phyloP scores from a whole-genome alignment of 306 rosid species.

The Inga leiocalycina region DNA sequence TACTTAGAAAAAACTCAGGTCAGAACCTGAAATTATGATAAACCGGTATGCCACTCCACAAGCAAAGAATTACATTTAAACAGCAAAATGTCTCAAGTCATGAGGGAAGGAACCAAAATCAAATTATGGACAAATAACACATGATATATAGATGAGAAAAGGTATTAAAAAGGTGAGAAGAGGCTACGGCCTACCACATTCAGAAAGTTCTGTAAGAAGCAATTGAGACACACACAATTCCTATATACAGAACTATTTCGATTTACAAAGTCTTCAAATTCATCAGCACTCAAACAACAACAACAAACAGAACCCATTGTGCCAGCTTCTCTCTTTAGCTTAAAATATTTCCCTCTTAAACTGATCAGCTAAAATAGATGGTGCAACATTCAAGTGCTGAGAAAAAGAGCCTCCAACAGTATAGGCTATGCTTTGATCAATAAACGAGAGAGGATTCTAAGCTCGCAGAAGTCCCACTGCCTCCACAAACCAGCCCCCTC shows the following conservation, averaged over 20 bases:
- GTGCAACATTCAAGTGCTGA: conserved; percentile 26
- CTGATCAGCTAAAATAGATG: conserved; percentile 38
- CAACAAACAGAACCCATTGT: conserved; percentile 91
- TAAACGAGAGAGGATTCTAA: conserved; percentile 66
- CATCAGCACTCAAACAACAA: conserved; percentile 69
- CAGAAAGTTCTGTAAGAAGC: conserved; percentile 64
- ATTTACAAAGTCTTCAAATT: conserved; percentile 80
- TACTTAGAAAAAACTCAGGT: not conserved
- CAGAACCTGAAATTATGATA: conserved; percentile 15
- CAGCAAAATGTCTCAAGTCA: conserved; percentile 5
- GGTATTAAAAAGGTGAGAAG: not conserved
- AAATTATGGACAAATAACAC: conserved; percentile 12
- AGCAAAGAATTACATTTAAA: not conserved
- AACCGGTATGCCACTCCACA: conserved; percentile 10
- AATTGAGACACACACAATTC: conserved; percentile 72
- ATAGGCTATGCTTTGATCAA: conserved; percentile 25
- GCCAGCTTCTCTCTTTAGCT: conserved; percentile 48
- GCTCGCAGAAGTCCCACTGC: conserved; percentile 77
- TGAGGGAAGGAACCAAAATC: not conserved
- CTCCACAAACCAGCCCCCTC: conserved; percentile 88
- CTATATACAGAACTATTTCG: conserved; percentile 71
- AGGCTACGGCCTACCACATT: conserved; percentile 55
- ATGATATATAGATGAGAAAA: not conserved
- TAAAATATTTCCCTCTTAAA: conserved; percentile 39
- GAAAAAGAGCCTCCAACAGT: conserved; percentile 38